Conservation (phyloP, 768 basidiomycete genomes). For the Suillus fuscotomentosus region DNA sequence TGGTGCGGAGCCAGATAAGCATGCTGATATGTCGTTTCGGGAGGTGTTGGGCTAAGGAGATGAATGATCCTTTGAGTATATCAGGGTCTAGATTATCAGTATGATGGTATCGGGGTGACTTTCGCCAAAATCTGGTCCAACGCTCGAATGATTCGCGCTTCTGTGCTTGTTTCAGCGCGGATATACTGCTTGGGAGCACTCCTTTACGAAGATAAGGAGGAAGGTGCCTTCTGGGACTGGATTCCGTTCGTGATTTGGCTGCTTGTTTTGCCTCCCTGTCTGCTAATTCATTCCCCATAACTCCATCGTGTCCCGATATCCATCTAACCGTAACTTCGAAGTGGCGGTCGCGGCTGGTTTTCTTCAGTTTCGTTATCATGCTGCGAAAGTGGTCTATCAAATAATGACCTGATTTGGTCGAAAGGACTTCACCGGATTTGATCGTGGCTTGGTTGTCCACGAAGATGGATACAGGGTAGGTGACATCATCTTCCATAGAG, state of each 20-base stretch:
- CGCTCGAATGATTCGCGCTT: no score
- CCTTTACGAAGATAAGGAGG: neutral
- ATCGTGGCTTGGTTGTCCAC: constrained; percentile 22
- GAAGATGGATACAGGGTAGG: neutral
- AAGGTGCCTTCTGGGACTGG: neutral
- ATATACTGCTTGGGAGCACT: neutral
- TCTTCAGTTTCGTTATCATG: neutral
- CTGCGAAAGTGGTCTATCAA: constrained; percentile 6
- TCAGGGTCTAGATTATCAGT: no score
- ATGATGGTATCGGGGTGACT: no score
- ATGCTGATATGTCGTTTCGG: no score
- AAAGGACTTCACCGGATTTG: constrained; percentile 21
- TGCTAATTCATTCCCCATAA: constrained; percentile 20
- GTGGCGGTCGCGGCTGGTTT: fast-evolving
- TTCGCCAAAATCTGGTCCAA: no score
- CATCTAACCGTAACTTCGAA: neutral
- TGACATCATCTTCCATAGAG: neutral
- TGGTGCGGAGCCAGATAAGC: constrained; percentile 31
- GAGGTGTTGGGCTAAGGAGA: no score
- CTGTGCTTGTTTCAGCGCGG: no score
- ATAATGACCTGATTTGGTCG: neutral
- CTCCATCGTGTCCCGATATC: constrained; percentile 1
- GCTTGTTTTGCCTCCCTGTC: constrained; percentile 22
- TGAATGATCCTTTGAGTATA: no score
- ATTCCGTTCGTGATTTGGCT: neutral